A percentile compares a stretch with the other conserved stretches of the same genome.
phyloP scores from a whole-genome alignment of 257 asterid genomes.

The Solanum peruvianum region DNA sequence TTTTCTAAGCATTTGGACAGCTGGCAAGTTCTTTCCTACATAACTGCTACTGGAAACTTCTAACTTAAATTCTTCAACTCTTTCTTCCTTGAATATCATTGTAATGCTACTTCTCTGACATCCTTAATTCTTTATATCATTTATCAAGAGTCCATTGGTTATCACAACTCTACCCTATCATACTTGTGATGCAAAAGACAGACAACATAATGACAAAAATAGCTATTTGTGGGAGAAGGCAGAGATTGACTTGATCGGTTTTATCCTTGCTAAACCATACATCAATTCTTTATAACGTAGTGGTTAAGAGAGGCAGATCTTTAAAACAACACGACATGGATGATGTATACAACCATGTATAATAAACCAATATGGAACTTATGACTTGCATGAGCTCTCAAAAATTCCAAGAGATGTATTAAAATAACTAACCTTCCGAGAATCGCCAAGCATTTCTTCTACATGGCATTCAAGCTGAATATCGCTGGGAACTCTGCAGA shows the following conservation, averaged over 20 bases:
- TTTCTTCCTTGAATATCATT: neutral
- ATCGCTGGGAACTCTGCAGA: conserved; percentile 70
- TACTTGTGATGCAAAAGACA: neutral
- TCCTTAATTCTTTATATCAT: neutral
- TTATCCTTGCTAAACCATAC: neutral
- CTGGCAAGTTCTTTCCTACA: neutral
- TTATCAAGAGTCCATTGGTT: neutral
- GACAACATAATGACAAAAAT: neutral
- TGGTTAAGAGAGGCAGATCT: neutral
- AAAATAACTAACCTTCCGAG: conserved; percentile 39
- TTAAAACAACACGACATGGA: neutral
- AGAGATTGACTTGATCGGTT: neutral
- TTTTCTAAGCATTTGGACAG: neutral
- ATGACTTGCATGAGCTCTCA: neutral
- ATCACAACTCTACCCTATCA: neutral
- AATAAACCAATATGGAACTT: neutral
- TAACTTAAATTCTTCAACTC: neutral
- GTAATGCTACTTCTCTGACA: neutral
- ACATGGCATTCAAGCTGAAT: conserved; percentile 50
- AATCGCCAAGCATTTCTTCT: conserved; percentile 32
- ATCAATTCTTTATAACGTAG: neutral
- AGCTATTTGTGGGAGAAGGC: neutral
- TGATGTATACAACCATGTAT: neutral
- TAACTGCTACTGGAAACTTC: neutral
- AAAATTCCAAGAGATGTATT: neutral